These are phyloP conservation scores for Nicotiana noctiflora DNA, from an alignment of 257 asterid genomes.

Conservation along the genomic window DNA sequence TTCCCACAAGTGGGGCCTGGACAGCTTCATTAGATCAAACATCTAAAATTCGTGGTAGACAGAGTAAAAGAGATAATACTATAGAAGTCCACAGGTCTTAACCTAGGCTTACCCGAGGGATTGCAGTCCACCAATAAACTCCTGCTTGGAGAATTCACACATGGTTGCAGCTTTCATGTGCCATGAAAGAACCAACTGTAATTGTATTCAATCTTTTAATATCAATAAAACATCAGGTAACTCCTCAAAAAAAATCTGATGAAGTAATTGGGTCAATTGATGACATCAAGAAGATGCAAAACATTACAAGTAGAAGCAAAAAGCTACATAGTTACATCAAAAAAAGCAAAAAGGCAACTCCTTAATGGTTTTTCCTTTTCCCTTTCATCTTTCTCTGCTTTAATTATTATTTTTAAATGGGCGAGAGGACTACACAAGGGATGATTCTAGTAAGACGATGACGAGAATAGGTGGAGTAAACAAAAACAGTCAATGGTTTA, in stretches of 20 bases:
- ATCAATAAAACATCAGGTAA: not conserved
- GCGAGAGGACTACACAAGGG: not conserved
- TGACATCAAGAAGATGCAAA: too few relatives aligned
- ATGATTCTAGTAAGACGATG: not conserved
- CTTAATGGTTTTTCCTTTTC: not conserved
- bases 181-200: slow-evolving; percentile 55
- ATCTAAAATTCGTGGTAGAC: not conserved
- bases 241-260: too few relatives aligned
- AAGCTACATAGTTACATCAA: too few relatives aligned
- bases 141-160: slow-evolving; percentile 97
- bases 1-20: not conserved
- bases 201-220: not conserved
- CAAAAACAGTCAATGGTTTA: too few relatives aligned
- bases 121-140: slow-evolving; percentile 78
- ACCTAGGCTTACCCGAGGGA: slow-evolving; percentile 71
- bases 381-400: not conserved
- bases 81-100: slow-evolving; percentile 3
- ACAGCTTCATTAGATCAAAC: slow-evolving; percentile 12
- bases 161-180: slow-evolving; percentile 98
- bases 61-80: not conserved
- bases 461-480: too few relatives aligned
- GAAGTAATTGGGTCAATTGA: too few relatives aligned
- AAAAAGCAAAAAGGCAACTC: not conserved
- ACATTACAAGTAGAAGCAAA: too few relatives aligned
- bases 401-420: not conserved